Evolutionary conservation across 495 filamentous ascomycete genomes (phyloP).

Genomic region (Astrothelium subdiscretum): DNA sequence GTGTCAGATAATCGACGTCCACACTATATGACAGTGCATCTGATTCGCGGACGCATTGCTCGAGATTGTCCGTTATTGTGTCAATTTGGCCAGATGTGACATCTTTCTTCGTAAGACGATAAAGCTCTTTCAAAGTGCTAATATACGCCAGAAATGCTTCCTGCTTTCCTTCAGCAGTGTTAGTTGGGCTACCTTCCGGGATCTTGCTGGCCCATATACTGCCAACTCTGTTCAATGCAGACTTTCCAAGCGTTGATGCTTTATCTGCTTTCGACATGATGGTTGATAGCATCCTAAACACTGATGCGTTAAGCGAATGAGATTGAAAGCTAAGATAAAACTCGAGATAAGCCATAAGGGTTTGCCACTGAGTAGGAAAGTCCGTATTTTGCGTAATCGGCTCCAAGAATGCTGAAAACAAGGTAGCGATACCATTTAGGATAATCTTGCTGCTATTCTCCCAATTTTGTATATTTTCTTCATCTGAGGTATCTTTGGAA

Average conservation of each 20-base stretch:
- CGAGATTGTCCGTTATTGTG: conserved; percentile 40
- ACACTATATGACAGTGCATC: conserved; percentile 64
- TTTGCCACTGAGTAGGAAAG: conserved; percentile 22
- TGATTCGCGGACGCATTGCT: conserved; percentile 54
- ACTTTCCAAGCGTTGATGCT: neutral
- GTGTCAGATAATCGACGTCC: conserved; percentile 75
- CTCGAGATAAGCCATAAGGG: conserved; percentile 17
- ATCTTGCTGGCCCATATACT: neutral
- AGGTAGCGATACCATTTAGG: conserved; percentile 52
- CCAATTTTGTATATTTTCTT: neutral
- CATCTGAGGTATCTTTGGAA: conserved; percentile 7
- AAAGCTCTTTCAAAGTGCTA: conserved; percentile 62
- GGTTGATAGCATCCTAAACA: conserved; percentile 19
- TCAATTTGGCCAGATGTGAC: conserved; percentile 49
- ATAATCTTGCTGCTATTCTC: conserved; percentile 40
- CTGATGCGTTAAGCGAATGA: conserved; percentile 20
- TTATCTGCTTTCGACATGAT: conserved; percentile 16
- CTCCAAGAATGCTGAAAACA: conserved; percentile 51
- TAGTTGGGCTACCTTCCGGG: neutral
- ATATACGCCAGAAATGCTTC: conserved; percentile 71
- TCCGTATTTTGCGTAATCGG: conserved; percentile 13
- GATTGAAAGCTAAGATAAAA: conserved; percentile 20
- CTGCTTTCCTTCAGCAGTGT: conserved; percentile 49
- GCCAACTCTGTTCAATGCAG: neutral
- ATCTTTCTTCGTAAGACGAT: conserved; percentile 59